Evolutionary conservation across 164 flowering plant genomes (phyloP).

Genomic region (Buxus sempervirens): DNA sequence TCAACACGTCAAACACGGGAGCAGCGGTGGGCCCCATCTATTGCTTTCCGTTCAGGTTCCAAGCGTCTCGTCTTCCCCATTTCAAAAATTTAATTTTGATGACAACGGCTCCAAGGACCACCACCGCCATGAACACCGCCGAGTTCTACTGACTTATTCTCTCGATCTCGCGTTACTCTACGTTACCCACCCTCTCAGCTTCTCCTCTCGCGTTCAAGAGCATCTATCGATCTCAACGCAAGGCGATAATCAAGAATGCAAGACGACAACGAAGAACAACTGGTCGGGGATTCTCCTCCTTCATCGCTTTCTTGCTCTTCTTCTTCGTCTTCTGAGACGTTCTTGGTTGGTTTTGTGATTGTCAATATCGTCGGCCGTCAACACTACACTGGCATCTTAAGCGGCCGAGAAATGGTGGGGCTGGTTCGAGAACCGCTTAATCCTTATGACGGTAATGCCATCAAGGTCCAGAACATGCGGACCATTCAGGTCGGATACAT

Average conservation of each 20-base stretch:
- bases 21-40: too few relatives aligned
- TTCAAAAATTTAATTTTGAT: too few relatives aligned
- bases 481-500: conserved; percentile 68
- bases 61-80: too few relatives aligned
- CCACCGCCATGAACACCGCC: too few relatives aligned
- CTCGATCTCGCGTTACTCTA: too few relatives aligned
- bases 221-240: neutral
- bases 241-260: conserved; percentile 1
- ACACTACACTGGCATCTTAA: conserved; percentile 56
- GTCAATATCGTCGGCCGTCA: conserved; percentile 70
- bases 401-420: conserved; percentile 79
- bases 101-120: too few relatives aligned
- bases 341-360: conserved; percentile 61
- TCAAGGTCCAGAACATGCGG: conserved; percentile 63
- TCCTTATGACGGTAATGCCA: conserved; percentile 63
- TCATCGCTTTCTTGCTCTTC: conserved; percentile 7
- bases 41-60: too few relatives aligned
- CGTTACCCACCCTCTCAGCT: too few relatives aligned
- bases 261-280: conserved; percentile 1
- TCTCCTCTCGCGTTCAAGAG: too few relatives aligned
- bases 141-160: too few relatives aligned
- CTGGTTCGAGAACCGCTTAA: conserved; percentile 77
- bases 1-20: too few relatives aligned
- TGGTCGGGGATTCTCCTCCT: neutral
- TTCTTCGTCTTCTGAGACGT: conserved; percentile 20